Evolutionary conservation across 352 stramenopile genomes (phyloP).

Genomic region (Phytophthora syringae): DNA sequence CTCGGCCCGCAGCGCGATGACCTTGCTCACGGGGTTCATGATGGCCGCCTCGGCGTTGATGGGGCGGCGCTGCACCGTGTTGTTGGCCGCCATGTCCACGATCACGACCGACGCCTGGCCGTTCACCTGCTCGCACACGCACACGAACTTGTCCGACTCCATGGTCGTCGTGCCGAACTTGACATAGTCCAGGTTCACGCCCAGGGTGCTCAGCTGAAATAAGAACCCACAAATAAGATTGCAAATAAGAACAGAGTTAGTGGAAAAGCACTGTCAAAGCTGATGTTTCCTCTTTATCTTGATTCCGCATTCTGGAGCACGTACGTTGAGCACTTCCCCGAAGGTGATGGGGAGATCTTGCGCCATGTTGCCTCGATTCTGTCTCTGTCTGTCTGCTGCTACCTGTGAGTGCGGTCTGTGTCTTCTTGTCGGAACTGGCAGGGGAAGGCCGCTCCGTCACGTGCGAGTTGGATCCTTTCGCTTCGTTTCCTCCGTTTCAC

Average conservation of each 20-base stretch:
- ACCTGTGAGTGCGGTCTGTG: slow-evolving; percentile 10
- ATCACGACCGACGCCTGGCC: slow-evolving; percentile 92
- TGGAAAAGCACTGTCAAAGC: no score
- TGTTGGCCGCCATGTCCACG: slow-evolving; percentile 90
- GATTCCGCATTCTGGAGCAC: slow-evolving; percentile 27
- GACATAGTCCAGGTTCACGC: slow-evolving; percentile 92
- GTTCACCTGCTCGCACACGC: slow-evolving; percentile 92
- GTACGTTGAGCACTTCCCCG: slow-evolving; percentile 91
- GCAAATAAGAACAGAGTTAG: no score
- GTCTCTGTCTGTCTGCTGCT: slow-evolving; percentile 5
- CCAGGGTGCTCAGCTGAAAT: slow-evolving; percentile 81
- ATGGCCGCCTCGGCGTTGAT: slow-evolving; percentile 99
- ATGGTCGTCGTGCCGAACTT: slow-evolving; percentile 96
- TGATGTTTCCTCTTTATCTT: no score
- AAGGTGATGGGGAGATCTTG: slow-evolving; percentile 92
- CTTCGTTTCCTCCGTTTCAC: slow-evolving; percentile 73
- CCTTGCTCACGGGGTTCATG: slow-evolving; percentile 98
- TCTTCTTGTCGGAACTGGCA: slow-evolving; percentile 33
- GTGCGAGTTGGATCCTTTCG: slow-evolving; percentile 35
- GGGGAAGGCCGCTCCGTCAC: slow-evolving; percentile 23
- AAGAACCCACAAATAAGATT: slow-evolving; percentile 16
- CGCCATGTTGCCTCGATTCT: slow-evolving; percentile 54
- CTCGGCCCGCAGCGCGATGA: slow-evolving; percentile 87
- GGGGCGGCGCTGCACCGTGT: slow-evolving; percentile 91
- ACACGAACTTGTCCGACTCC: slow-evolving; percentile 98